These are phyloP conservation scores for Trametes villosa DNA, from an alignment of 768 basidiomycete genomes.

Conservation along the genomic window DNA sequence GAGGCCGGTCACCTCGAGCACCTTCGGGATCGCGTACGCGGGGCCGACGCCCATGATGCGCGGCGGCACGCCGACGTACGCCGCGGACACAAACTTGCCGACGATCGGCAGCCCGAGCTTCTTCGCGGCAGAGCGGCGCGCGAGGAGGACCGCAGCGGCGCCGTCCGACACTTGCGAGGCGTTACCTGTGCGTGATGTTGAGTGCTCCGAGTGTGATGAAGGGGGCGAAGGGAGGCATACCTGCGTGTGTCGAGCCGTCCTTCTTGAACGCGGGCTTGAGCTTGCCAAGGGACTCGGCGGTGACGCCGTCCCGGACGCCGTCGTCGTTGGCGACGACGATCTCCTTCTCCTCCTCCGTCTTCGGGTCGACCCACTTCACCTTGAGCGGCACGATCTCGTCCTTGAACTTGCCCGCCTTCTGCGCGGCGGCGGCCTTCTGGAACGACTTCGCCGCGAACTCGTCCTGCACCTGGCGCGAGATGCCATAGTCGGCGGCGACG, in stretches of 20 bases:
- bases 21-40: slow-evolving; percentile 82
- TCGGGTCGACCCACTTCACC: slow-evolving; percentile 70
- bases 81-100: slow-evolving; percentile 80
- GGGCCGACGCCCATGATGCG: slow-evolving; percentile 93
- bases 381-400: slow-evolving; percentile 84
- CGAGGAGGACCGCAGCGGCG: slow-evolving; percentile 86
- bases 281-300: slow-evolving; percentile 74
- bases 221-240: slow-evolving; percentile 24
- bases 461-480: slow-evolving; percentile 81
- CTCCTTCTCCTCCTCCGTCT: slow-evolving; percentile 68
- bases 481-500: slow-evolving; percentile 75
- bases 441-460: slow-evolving; percentile 83
- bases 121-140: slow-evolving; percentile 79
- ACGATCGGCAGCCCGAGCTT: slow-evolving; percentile 84
- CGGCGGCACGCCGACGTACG: slow-evolving; percentile 80
- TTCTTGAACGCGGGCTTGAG: slow-evolving; percentile 86
- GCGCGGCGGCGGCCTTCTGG: slow-evolving; percentile 81
- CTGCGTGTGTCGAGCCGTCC: slow-evolving; percentile 78
- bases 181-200: slow-evolving; percentile 52
- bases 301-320: slow-evolving; percentile 86
- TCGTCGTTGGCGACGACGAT: slow-evolving; percentile 82
- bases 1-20: slow-evolving; percentile 69
- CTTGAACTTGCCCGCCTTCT: slow-evolving; percentile 81
- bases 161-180: slow-evolving; percentile 92
- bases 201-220: neutral